Evolutionary conservation across 2,329 filamentous ascomycete species (phyloP).

Genomic region (Colletotrichum phormii): DNA sequence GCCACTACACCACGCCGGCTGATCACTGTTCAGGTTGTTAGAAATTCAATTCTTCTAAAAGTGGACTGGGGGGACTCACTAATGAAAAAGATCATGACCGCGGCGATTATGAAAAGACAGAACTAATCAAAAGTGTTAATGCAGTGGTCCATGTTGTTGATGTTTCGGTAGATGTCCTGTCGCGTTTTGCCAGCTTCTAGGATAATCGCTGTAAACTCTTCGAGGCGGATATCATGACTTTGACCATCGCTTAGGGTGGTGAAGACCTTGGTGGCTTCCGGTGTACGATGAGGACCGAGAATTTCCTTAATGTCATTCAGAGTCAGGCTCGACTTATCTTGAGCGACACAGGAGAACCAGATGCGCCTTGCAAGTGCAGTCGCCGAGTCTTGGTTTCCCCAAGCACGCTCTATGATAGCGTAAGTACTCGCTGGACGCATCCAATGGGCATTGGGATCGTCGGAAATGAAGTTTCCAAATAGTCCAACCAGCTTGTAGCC

Average conservation of each 20-base stretch:
- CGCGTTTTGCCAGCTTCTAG: slow-evolving; percentile 42
- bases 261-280: slow-evolving; percentile 40
- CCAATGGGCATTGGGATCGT: slow-evolving; percentile 41
- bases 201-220: slow-evolving; percentile 44
- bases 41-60: background rate
- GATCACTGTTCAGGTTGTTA: background rate
- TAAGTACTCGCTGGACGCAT: slow-evolving; percentile 42
- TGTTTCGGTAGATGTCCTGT: slow-evolving; percentile 43
- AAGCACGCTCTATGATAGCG: slow-evolving; percentile 42
- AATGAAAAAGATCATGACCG: slow-evolving; percentile 44
- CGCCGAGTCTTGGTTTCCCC: slow-evolving; percentile 42
- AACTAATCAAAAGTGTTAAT: slow-evolving; percentile 47
- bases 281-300: slow-evolving; percentile 41
- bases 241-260: slow-evolving; percentile 38
- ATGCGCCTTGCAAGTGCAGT: slow-evolving; percentile 43
- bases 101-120: slow-evolving; percentile 38
- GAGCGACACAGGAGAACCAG: slow-evolving; percentile 44
- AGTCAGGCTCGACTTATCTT: slow-evolving; percentile 39
- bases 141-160: slow-evolving; percentile 44
- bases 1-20: too few species aligned
- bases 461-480: slow-evolving; percentile 43
- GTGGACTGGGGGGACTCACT: background rate
- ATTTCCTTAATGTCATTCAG: slow-evolving; percentile 43
- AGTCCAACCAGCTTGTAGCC: slow-evolving; percentile 41
- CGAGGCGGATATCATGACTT: slow-evolving; percentile 43